A percentile compares a stretch with the other conserved stretches of the same genome.
Conservation (phyloP, 192 early-diverging fungal species). For the Coemansia sp. region DNA sequence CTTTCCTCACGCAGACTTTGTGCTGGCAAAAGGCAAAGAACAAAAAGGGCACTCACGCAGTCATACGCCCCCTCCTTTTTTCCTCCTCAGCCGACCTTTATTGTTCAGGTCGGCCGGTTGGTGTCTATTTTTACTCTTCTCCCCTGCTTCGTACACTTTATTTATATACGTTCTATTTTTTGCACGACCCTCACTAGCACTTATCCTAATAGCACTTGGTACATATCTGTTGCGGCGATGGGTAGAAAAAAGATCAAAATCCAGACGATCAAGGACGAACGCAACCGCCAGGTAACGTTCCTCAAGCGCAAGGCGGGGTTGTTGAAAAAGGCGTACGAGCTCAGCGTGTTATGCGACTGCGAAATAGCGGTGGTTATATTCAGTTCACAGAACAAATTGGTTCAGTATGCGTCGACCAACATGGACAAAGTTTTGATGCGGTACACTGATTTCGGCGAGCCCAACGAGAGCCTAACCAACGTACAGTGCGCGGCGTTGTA, state of each 20-base stretch:
- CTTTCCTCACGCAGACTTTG: background rate
- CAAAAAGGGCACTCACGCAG: background rate
- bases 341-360: slow-evolving; percentile 91
- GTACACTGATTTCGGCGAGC: slow-evolving; percentile 70
- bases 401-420: slow-evolving; percentile 89
- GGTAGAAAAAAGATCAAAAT: slow-evolving; percentile 96
- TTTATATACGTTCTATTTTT: slow-evolving; percentile 26
- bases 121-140: slow-evolving; percentile 8
- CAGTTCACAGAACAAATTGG: slow-evolving; percentile 88
- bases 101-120: slow-evolving; percentile 9
- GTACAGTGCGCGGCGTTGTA: slow-evolving; percentile 43
- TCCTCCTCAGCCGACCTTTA: background rate
- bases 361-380: slow-evolving; percentile 95
- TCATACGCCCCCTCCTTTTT: background rate
- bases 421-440: slow-evolving; percentile 90
- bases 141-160: slow-evolving; percentile 11
- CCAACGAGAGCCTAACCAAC: slow-evolving; percentile 61
- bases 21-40: background rate
- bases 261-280: slow-evolving; percentile 82
- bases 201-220: background rate
- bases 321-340: slow-evolving; percentile 97
- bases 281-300: slow-evolving; percentile 94
- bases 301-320: slow-evolving; percentile 91
- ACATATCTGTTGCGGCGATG: slow-evolving; percentile 56
- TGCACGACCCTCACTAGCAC: background rate